Percentiles rank a stretch among this genome's conserved stretches.
Evolutionary conservation across 78 protist genomes (phyloP).

Genomic region (Emiliania huxleyi): DNA sequence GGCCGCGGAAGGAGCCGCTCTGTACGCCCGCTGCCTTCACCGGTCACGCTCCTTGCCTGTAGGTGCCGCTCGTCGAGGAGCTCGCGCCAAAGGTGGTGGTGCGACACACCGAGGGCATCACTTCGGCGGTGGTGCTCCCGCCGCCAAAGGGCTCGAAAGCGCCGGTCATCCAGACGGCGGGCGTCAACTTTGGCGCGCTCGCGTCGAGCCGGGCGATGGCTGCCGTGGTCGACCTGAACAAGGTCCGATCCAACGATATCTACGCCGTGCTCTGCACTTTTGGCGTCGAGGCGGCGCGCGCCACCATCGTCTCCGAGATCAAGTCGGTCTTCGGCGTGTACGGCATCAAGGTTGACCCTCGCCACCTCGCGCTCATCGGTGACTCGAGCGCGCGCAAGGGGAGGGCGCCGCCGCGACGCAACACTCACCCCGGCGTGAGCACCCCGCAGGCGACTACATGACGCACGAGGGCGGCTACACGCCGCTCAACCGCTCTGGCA

Average conservation of each 20-base stretch:
- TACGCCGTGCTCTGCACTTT: background rate
- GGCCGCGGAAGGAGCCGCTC: no score
- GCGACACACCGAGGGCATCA: background rate
- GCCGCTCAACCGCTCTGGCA: slow-evolving; percentile 27
- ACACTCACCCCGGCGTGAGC: no score
- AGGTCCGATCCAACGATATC: background rate
- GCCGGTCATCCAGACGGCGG: slow-evolving; percentile 58
- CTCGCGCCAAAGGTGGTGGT: background rate
- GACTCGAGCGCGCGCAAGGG: slow-evolving; percentile 83
- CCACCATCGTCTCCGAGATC: slow-evolving; percentile 78
- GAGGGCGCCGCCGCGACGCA: background rate
- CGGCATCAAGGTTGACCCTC: slow-evolving; percentile 92
- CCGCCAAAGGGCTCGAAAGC: background rate
- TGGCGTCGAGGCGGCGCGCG: slow-evolving; percentile 86
- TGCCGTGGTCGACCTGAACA: background rate
- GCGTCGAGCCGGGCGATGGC: background rate
- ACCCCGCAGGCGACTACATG: slow-evolving; percentile 96
- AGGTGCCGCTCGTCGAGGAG: slow-evolving; percentile 14
- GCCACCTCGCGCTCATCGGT: slow-evolving; percentile 91
- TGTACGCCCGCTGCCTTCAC: no score
- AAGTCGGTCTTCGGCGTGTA: slow-evolving; percentile 86
- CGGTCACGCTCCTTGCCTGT: no score
- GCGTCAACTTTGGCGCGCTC: slow-evolving; percentile 76
- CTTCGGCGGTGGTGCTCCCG: background rate
- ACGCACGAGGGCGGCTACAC: slow-evolving; percentile 40